Conservation (phyloP, 768 basidiomycete genomes). For the Boletus pseudo-olivaceus region DNA sequence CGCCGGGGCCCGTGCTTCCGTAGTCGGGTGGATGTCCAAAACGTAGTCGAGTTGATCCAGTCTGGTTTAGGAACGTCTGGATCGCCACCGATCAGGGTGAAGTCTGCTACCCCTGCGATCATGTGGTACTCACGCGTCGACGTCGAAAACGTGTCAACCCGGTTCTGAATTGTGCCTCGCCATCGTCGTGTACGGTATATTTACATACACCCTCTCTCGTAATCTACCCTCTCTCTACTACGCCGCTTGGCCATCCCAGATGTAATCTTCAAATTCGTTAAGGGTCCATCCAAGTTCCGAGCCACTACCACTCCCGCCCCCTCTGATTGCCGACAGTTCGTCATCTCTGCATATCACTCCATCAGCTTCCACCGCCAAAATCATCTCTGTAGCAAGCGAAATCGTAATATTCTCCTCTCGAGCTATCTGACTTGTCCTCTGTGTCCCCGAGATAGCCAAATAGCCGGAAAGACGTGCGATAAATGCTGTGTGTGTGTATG, state of each 20-base stretch:
- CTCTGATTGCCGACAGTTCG: conserved; percentile 31
- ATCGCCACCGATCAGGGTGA: conserved; percentile 25
- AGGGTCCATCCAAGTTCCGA: conserved; percentile 72
- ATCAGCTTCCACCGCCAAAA: conserved; percentile 66
- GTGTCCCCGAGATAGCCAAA: conserved; percentile 47
- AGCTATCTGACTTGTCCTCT: conserved; percentile 70
- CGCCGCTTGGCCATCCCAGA: conserved; percentile 63
- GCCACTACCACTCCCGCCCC: conserved; percentile 44
- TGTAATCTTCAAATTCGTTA: conserved; percentile 63
- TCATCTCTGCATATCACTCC: conserved; percentile 80
- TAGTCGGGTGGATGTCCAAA: not conserved
- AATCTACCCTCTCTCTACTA: not conserved
- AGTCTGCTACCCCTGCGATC: not conserved
- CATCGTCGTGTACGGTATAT: conserved; percentile 4
- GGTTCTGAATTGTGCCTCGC: conserved; percentile 2
- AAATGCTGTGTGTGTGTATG: conserved; percentile 67
- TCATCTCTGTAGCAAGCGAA: conserved; percentile 73
- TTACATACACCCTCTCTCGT: conserved; percentile 6
- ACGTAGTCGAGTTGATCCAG: conserved; percentile 2
- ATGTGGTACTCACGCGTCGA: conserved; percentile 12
- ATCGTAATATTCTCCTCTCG: conserved; percentile 67
- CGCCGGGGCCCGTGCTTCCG: conserved; percentile 13
- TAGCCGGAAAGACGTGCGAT: conserved; percentile 57
- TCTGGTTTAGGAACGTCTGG: conserved; percentile 8
- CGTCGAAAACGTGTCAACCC: conserved; percentile 28